Evolutionary conservation across 2,329 filamentous ascomycete species (phyloP).

Genomic region (Diaporthe destruens): DNA sequence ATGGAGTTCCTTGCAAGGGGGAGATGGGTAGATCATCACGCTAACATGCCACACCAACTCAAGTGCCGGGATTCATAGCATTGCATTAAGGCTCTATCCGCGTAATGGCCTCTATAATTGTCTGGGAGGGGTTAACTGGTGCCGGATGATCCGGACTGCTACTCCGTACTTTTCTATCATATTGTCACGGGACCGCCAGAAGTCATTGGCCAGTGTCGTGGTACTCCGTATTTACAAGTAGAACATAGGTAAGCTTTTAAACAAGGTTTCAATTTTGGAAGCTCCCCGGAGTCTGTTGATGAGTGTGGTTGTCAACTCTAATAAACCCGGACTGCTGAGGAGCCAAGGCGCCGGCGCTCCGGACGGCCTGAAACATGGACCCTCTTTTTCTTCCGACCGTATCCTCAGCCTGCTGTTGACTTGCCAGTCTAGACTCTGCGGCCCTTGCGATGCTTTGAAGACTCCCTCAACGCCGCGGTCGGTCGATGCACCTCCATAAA

Average conservation of each 20-base stretch:
- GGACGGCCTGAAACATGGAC: constrained; percentile 28
- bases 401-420: neutral
- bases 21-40: constrained; percentile 9
- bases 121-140: no score
- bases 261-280: constrained; percentile 2
- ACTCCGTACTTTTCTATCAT: neutral
- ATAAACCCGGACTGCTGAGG: neutral
- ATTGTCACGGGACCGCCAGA: neutral
- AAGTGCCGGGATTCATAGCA: neutral
- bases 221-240: neutral
- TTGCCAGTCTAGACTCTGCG: neutral
- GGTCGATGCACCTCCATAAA: neutral
- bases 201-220: neutral
- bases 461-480: neutral
- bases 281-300: constrained; percentile 6
- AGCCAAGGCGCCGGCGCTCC: constrained; percentile 21
- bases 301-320: neutral
- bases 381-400: constrained; percentile 9
- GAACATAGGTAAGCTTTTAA: neutral
- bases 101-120: neutral
- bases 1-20: neutral
- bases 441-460: neutral
- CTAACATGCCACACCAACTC: constrained; percentile 2
- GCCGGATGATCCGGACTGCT: constrained; percentile 10
- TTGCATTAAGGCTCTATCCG: neutral